Evolutionary conservation across 768 basidiomycete species (phyloP), one percentile per base, ranked within the genome.

Genomic region (Pulveroboletus sp.): DNA sequence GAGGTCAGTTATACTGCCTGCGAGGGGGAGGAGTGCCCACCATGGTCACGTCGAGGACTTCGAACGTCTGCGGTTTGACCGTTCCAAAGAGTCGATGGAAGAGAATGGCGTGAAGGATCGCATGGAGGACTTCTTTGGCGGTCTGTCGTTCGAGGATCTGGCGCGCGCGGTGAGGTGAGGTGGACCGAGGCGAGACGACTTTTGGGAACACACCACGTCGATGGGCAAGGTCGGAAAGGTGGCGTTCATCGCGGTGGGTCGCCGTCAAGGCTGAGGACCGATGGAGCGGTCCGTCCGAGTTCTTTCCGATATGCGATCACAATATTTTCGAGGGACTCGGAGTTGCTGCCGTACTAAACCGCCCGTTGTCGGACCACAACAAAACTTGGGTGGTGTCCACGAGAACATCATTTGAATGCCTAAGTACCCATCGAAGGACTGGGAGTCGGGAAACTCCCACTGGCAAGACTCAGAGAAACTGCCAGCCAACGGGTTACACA

Each of bases 11-110:
- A n/a, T n/a, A n/a, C n/a, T n/a, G n/a, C n/a, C n/a, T n/a, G n/a
- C n/a, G n/a, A n/a, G n/a, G n/a, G n/a, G n/a, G n/a, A n/a, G 32
- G 30, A 34, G 12, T 4, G 55, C 81, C 34, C 45, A 89, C 89
- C 83, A 93, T 85, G 1, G 89, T 90, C 19, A 93, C 82, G 63
- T 92, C 89, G 11, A 90, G 75, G 0, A 92, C 82, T 49, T 92
- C 89, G 51, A 86, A 84, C 2, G 76, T 83, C 56, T 79, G 78
- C 0, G 90, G 85, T 56, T 84, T 88, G 36, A 92, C 77, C 0
- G 80, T 82, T 4, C 89, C 90, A 61, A 92, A 89, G 17, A 90
- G 73, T 8, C 89, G 79, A 62, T 93, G 89, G 62, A 93, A 92
- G 14, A 92, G 71, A 41, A 92, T 85, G 0, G 87, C 75, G 59